Percentiles rank a stretch among this genome's conserved stretches.
These are phyloP conservation scores for Themeda triandra DNA, from an alignment of 176 grass and related monocot genomes.

Conservation along the genomic window DNA sequence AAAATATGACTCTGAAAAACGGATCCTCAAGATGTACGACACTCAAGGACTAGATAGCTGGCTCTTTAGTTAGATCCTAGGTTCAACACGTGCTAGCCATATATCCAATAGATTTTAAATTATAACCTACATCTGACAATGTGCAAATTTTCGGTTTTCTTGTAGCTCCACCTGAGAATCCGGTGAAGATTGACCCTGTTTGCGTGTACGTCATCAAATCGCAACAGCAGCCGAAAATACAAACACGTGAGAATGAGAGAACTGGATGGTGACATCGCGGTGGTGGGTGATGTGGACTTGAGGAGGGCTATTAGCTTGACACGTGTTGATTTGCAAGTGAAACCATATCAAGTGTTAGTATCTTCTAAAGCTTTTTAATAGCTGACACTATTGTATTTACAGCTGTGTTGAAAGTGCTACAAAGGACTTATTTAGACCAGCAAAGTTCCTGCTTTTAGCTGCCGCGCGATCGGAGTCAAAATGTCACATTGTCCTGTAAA, in stretches of 20 bases:
- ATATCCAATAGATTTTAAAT: background rate
- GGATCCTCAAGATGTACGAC: no score
- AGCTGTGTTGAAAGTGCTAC: conserved; percentile 20
- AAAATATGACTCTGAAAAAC: background rate
- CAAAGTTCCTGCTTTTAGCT: background rate
- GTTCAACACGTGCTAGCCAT: background rate
- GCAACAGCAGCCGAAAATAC: background rate
- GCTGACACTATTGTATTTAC: conserved; percentile 12
- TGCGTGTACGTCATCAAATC: background rate
- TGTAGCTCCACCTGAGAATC: conserved; percentile 7
- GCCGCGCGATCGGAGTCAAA: conserved; percentile 13
- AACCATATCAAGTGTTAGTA: background rate
- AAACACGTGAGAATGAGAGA: background rate
- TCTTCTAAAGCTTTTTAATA: background rate
- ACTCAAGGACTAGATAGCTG: no score
- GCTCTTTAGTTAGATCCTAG: background rate
- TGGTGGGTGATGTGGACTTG: background rate
- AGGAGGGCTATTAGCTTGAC: background rate
- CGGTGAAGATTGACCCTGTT: background rate
- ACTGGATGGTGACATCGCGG: background rate
- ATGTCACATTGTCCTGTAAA: background rate
- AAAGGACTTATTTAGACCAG: background rate
- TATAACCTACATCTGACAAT: background rate
- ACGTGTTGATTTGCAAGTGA: background rate
- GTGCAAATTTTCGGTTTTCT: background rate